Base-by-base conservation (phyloP, 768 basidiomycete genomes). In the Leucogyrophana mollusca region DNA sequence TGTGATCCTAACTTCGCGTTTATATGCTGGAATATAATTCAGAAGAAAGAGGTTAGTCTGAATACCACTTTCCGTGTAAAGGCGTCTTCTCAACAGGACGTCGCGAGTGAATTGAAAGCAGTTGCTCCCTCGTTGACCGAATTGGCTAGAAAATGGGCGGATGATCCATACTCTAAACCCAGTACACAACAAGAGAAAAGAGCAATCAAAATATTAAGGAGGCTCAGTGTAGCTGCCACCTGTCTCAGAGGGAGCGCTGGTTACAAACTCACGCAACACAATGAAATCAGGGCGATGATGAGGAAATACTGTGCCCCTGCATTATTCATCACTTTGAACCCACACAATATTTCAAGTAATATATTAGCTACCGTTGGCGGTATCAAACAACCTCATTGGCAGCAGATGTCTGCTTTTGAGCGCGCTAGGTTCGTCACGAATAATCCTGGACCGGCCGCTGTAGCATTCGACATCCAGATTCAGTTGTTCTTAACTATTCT, bases 321-420 rank as follows among this genome's bases (percentile, higher is more conserved):
- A 17, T 70, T 76, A 23, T 78, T 59, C 48, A 46, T 78, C 1
- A 78, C 74, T 0, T 61, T 74, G 6, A 76, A 76, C 57, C 74
- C 74, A 24, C 63, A 65, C 16, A 71, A 73, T 48, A 53, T 71
- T 0, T 61, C 70, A 30, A 72, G 68, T 55, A 71, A 71, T 72
- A 3, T 8, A 7, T 16, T 21, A n/a, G 35, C 20, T 30, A 16
- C 20, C 7, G 9, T 37, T 7, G 35, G 35, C 52, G 45, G 48
- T 41, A 17, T 30, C 32, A n/a, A 38, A 4, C 13, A 23, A 8
- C 20, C 7, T 16, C 6, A 6, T 7, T 37, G 35, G 35, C 35
- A n/a, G 7, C 7, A 16, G 16, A 37, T 37, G 35, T 16, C 35
- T 16, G 35, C 16, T 16, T 37, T 16, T 21, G n/a, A 37, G 6